phyloP scores from a whole-genome alignment of 495 filamentous ascomycete species.

The Jackrogersella minutella region DNA sequence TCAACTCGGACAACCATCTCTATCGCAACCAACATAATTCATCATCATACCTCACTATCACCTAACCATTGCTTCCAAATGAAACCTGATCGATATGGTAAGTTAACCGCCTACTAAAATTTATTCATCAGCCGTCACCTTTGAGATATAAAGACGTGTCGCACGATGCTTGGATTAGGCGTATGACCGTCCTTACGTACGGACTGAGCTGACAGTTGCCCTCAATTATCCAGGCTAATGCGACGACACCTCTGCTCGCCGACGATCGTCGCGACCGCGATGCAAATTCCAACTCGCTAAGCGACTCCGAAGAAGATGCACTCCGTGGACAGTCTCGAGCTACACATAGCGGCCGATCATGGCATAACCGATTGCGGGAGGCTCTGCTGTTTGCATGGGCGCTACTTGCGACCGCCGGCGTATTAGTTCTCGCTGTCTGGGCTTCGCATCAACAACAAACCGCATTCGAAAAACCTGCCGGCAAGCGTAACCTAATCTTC shows the following conservation, averaged over 20 bases:
- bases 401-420: conserved; percentile 79
- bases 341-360: conserved; percentile 31
- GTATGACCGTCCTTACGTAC: background rate
- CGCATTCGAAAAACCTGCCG: conserved; percentile 54
- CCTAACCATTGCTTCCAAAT: conserved; percentile 8
- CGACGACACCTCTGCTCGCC: conserved; percentile 42
- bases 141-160: background rate
- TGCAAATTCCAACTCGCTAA: background rate
- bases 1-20: background rate
- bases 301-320: conserved; percentile 34
- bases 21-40: background rate
- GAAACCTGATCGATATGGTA: conserved; percentile 29
- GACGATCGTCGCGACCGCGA: conserved; percentile 30
- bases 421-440: conserved; percentile 77
- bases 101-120: background rate
- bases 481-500: conserved; percentile 93
- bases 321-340: conserved; percentile 37
- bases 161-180: background rate
- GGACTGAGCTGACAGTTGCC: conserved; percentile 20
- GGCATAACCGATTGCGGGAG: conserved; percentile 54
- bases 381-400: conserved; percentile 87
- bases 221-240: conserved; percentile 25
- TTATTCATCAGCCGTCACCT: background rate
- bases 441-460: conserved; percentile 69
- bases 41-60: background rate